Evolutionary conservation across 106 monocot species (phyloP), one percentile per base, ranked within the genome.

Genomic region (Alisma plantagoaquatica): DNA sequence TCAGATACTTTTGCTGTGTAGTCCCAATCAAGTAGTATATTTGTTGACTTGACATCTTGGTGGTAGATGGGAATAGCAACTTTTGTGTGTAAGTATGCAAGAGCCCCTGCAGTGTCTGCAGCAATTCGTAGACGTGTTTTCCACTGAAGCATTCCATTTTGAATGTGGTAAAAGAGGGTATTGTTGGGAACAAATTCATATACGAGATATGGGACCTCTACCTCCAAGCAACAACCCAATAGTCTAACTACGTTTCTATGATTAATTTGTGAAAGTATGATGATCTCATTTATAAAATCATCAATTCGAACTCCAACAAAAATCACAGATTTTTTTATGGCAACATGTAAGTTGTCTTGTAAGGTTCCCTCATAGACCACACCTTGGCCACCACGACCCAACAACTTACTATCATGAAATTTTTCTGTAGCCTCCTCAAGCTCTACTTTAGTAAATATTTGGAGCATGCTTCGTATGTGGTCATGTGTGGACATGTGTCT

Each of bases 191-290:
- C 30, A n/a, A 19, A 59, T 19, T 59, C 59, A 3, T 59, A 59
- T 0, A 71, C 71, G 27, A 71, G 22, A 29, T 63, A 49, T 4
- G 63, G 71, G 5, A 71, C 56, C 33, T 63, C 49, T 3, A 52
- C 31, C 57, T 71, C 71, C 14, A 63, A 26, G 41, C 63, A 71
- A 19, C 71, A 71, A 0, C 71, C 71, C 7, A 57, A 27, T 27
- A 71, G 56, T 38, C 57, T 63, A n/a, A 71, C 56, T 0, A 57
- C 71, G 26, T 64, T 57, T 1, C 46, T 7, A 47, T 72, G 72
- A 10, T 72, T 72, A 59, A 72, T 59, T 8, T 65, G 59, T 0
- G 72, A 59, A 0, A 72, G 59, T 1, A 64, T 72, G 26, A 47
- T 30, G 3, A 72, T 47, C 21, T 72, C 72, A 3, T 59, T 72